phyloP scores from a whole-genome alignment of 176 grass and related monocot genomes.

The Luzula sylvatica region DNA sequence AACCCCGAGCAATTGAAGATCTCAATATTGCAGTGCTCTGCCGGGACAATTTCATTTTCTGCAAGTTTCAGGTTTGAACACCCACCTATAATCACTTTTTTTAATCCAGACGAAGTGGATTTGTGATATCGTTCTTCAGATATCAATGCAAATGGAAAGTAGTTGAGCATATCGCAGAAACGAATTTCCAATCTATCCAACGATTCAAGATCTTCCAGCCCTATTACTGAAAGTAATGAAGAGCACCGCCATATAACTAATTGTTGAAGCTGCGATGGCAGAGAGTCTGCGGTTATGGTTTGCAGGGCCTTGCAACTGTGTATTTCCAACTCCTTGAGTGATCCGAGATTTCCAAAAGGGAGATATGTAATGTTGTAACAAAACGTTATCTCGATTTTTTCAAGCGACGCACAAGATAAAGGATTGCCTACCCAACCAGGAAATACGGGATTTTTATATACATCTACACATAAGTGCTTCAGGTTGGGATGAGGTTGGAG shows the following conservation, averaged over 20 bases:
- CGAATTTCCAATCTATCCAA: background rate
- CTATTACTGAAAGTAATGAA: background rate
- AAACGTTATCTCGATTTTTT: background rate
- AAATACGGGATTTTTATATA: slow-evolving; percentile 6
- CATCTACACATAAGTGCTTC: slow-evolving; percentile 8
- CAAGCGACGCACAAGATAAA: slow-evolving; percentile 16
- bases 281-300: background rate
- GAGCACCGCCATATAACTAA: background rate
- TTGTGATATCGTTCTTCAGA: background rate
- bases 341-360: background rate
- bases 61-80: slow-evolving; percentile 1
- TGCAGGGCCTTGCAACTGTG: background rate
- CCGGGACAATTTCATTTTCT: background rate
- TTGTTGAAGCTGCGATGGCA: background rate
- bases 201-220: background rate
- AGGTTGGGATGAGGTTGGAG: slow-evolving; percentile 20
- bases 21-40: background rate
- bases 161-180: background rate
- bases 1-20: background rate
- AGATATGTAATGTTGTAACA: background rate
- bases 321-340: background rate
- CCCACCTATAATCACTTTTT: background rate
- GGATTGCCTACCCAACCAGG: slow-evolving; percentile 19
- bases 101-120: background rate
- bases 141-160: background rate